Base-by-base conservation (phyloP, 768 basidiomycete species). In the Melanogaster broomeanus region DNA sequence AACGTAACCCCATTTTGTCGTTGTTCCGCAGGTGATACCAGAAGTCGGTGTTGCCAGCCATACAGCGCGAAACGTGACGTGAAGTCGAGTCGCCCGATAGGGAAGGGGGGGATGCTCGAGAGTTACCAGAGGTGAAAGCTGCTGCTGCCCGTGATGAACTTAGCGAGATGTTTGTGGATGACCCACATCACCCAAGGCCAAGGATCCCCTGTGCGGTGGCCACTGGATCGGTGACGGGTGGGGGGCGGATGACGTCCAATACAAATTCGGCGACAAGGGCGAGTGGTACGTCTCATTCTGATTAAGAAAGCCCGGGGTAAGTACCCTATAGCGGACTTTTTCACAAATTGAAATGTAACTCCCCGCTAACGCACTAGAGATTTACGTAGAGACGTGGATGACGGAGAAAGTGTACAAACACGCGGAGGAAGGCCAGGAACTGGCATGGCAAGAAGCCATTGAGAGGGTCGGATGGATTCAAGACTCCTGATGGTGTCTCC, bases 351-450 rank as follows among this genome's bases (percentile, higher is more conserved):
- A n/a, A n/a, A n/a, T n/a, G n/a, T n/a, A n/a, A n/a, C n/a, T 4
- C 89, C 91, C 67, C 80, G 81, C 40, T 70, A 82, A 78, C 21
- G 81, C 83, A 52, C 70, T 90, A 22, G 83, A 88, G 55, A 83
- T 90, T 27, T 87, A 79, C 58, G 79, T 91, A n/a, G 89, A 90
- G 64, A 77, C 74, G 18, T 93, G 90, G 90, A 74, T 90, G 47
- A 83, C 83, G 11, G 88, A 90, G 49, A 85, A 83, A 50, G 84
- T 88, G 58, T 86, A 88, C 64, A 73, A 76, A 44, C 75, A 76
- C 42, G 84, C 86, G 2, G 88, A 88, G 57, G 75, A 77, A 16
- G 74, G 76, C 35, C 78, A 77, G 49, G 73, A 82, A 33, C 65
- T 90, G 16, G 84, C 82, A 16, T 88, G 87, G 87, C 88, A 89